A percentile compares a stretch with the other conserved stretches of the same genome.
Conservation (phyloP, 148 eudicot species). For the Spergularia marina region DNA sequence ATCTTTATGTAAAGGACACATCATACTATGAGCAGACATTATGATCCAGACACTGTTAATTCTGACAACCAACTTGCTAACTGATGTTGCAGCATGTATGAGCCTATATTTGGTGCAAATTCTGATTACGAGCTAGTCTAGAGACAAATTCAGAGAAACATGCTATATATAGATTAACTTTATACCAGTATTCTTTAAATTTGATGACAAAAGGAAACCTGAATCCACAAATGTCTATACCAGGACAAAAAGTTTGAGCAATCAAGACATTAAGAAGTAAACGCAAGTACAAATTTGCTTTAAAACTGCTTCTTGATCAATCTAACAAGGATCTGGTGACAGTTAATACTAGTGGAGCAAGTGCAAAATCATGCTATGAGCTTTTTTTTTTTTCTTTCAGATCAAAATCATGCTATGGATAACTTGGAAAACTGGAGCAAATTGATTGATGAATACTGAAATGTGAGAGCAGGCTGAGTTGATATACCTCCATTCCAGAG, state of each 20-base stretch:
- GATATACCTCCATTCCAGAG: constrained; percentile 32
- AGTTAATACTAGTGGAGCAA: not conserved
- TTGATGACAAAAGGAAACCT: not conserved
- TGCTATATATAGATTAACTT: not conserved
- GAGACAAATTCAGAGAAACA: not conserved
- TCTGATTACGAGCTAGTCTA: not conserved
- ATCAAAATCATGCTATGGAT: not conserved
- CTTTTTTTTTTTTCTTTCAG: no score
- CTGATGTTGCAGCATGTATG: not conserved
- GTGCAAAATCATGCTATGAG: not conserved
- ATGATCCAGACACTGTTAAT: no score
- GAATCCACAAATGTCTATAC: not conserved
- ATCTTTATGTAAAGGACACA: no score
- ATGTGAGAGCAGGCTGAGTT: not conserved
- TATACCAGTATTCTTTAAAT: not conserved
- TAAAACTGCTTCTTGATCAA: not conserved
- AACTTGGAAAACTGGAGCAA: not conserved
- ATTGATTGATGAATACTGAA: not conserved
- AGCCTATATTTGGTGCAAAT: not conserved
- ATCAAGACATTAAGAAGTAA: not conserved
- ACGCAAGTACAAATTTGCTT: no score
- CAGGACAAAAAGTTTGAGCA: not conserved
- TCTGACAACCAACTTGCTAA: no score
- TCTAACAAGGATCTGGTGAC: not conserved
- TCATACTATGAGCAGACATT: no score